Conservation (phyloP, 306 rosid genomes). For the Ammopiptanthus mongolicus region DNA sequence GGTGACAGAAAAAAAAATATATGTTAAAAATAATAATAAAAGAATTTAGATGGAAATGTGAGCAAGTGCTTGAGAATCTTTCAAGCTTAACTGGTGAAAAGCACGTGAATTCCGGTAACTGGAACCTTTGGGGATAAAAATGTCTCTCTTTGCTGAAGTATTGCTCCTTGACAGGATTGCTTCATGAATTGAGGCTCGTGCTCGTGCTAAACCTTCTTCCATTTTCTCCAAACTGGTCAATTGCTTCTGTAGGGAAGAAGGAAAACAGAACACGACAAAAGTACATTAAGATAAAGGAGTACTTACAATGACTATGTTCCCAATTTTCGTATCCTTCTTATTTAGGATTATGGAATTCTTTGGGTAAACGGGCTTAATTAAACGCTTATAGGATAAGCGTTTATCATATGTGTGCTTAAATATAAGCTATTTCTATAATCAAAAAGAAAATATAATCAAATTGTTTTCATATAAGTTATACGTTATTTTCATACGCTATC, state of each 20-base stretch:
- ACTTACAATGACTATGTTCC: no score
- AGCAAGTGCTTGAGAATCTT: neutral
- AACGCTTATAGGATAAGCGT: no score
- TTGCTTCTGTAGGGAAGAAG: slow-evolving; percentile 19
- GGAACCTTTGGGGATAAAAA: slow-evolving; percentile 26
- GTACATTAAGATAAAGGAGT: neutral
- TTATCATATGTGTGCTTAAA: no score
- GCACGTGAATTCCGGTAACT: slow-evolving; percentile 28
- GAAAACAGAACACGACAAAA: neutral
- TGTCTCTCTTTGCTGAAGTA: neutral
- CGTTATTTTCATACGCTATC: no score
- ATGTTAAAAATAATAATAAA: neutral
- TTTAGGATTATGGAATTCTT: no score
- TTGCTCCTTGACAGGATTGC: slow-evolving; percentile 17
- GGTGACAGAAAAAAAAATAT: neutral
- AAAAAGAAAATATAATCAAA: no score
- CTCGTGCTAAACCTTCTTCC: slow-evolving; percentile 28
- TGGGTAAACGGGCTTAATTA: no score
- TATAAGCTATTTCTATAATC: no score
- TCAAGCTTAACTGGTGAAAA: slow-evolving; percentile 34
- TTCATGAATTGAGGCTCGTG: slow-evolving; percentile 28
- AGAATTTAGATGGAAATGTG: neutral
- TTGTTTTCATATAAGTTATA: no score
- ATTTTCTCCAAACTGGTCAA: slow-evolving; percentile 20
- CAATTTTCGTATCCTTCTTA: no score